Conservation (phyloP, 768 basidiomycete species). For the Coprinopsis cinerea region DNA sequence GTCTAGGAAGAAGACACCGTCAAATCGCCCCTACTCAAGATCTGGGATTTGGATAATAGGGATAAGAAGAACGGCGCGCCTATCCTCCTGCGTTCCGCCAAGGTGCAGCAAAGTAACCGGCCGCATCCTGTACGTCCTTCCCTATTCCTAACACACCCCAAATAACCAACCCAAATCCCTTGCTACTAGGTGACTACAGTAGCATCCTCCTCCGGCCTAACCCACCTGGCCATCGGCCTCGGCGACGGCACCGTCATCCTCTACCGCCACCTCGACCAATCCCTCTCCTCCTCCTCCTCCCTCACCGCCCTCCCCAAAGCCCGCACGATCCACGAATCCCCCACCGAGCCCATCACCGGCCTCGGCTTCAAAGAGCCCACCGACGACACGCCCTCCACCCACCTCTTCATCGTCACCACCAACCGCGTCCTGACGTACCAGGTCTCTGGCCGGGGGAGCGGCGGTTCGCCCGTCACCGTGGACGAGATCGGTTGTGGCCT, state of each 20-base stretch:
- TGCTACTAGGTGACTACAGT: constrained; percentile 61
- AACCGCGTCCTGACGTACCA: constrained; percentile 74
- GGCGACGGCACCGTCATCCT: constrained; percentile 91
- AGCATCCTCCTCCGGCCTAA: constrained; percentile 69
- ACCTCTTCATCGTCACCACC: constrained; percentile 86
- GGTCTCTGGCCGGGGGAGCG: constrained; percentile 64
- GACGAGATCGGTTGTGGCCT: constrained; percentile 85
- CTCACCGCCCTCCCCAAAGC: constrained; percentile 81
- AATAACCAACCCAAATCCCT: constrained; percentile 3
- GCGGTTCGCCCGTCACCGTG: constrained; percentile 58
- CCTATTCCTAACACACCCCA: too few species aligned
- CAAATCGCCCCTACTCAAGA: constrained; percentile 67
- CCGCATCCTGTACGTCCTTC: constrained; percentile 63
- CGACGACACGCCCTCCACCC: constrained; percentile 37
- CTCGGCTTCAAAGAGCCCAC: constrained; percentile 77
- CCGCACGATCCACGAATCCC: constrained; percentile 75
- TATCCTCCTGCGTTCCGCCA: constrained; percentile 63
- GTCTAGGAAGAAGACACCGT: constrained; percentile 69
- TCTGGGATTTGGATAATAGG: constrained; percentile 78
- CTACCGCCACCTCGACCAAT: constrained; percentile 89
- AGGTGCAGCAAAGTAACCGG: constrained; percentile 67
- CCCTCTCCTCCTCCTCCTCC: constrained; percentile 64
- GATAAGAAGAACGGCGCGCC: constrained; percentile 64
- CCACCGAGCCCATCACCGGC: constrained; percentile 87
- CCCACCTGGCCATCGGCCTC: constrained; percentile 89